phyloP scores from a whole-genome alignment of 352 stramenopile genomes.

The Pythium scleroteichum region DNA sequence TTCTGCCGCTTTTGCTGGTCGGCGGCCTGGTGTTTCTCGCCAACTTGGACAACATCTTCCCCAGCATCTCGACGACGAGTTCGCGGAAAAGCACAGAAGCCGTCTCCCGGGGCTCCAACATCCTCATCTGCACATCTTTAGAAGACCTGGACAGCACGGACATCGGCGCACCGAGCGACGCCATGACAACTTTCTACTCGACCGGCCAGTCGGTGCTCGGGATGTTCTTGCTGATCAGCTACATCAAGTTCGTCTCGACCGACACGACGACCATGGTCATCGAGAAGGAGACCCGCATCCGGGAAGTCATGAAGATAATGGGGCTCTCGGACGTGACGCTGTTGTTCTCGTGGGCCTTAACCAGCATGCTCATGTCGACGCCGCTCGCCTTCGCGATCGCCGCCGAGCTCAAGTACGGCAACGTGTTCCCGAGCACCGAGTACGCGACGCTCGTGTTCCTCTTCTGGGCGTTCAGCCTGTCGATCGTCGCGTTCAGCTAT shows the following conservation, averaged over 20 bases:
- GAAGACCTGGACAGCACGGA: conserved; percentile 29
- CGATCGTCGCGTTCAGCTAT: conserved; percentile 66
- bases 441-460: conserved; percentile 35
- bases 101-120: conserved; percentile 11
- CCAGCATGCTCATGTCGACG: conserved; percentile 19
- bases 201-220: conserved; percentile 40
- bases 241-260: conserved; percentile 87
- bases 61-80: conserved; percentile 22
- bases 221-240: conserved; percentile 87
- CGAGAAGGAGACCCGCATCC: conserved; percentile 91
- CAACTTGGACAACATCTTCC: conserved; percentile 55
- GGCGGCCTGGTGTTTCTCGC: conserved; percentile 57
- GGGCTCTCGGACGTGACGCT: conserved; percentile 77
- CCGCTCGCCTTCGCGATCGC: conserved; percentile 26
- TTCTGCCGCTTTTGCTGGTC: conserved; percentile 52
- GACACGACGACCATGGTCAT: conserved; percentile 87
- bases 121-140: conserved; percentile 40
- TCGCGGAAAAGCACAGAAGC: conserved; percentile 12
- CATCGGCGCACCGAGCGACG: conserved; percentile 43
- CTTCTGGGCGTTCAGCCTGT: conserved; percentile 59
- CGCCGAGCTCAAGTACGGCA: conserved; percentile 51
- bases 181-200: conserved; percentile 64
- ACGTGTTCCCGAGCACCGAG: conserved; percentile 37
- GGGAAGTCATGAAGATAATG: conserved; percentile 94
- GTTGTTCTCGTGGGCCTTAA: conserved; percentile 69